Percentiles rank a stretch among this genome's conserved stretches.
Conservation (phyloP, 2,329 filamentous ascomycete species). For the Trichothecium roseum region DNA sequence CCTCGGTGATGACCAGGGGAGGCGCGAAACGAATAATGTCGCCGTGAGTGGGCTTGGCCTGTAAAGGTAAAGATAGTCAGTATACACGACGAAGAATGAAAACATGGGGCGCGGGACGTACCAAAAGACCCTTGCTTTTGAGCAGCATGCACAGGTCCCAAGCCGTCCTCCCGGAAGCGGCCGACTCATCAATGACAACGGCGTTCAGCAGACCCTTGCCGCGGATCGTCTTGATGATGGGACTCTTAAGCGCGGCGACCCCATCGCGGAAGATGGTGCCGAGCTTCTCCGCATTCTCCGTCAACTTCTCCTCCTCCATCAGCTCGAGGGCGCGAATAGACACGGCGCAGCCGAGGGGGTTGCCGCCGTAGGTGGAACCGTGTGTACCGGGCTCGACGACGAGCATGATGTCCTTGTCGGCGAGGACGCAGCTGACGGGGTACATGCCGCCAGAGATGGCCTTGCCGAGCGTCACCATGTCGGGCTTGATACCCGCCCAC, state of each 20-base stretch:
- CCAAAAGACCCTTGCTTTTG: constrained; percentile 89
- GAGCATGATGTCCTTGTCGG: constrained; percentile 84
- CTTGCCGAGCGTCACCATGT: constrained; percentile 90
- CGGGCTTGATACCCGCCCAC: constrained; percentile 91
- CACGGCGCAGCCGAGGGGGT: constrained; percentile 89
- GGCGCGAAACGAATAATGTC: constrained; percentile 99
- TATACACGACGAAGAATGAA: neutral
- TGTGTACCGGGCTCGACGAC: constrained; percentile 94
- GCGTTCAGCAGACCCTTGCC: constrained; percentile 94
- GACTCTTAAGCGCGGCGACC: constrained; percentile 62
- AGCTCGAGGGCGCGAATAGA: constrained; percentile 92
- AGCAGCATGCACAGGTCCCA: constrained; percentile 96
- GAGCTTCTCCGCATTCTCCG: constrained; percentile 68
- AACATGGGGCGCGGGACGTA: constrained; percentile 33
- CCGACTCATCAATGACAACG: constrained; percentile 86
- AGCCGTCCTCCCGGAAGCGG: constrained; percentile 74
- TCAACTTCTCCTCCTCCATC: constrained; percentile 82
- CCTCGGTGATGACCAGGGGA: constrained; percentile 85
- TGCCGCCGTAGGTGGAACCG: constrained; percentile 96
- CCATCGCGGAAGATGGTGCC: constrained; percentile 78
- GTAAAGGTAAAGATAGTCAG: constrained; percentile 7
- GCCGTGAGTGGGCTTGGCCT: constrained; percentile 97
- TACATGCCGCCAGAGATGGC: constrained; percentile 98
- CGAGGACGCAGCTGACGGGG: constrained; percentile 89
- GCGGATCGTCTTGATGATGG: constrained; percentile 71